phyloP scores from a whole-genome alignment of 495 filamentous ascomycete species.

The Neurospora discreta region DNA sequence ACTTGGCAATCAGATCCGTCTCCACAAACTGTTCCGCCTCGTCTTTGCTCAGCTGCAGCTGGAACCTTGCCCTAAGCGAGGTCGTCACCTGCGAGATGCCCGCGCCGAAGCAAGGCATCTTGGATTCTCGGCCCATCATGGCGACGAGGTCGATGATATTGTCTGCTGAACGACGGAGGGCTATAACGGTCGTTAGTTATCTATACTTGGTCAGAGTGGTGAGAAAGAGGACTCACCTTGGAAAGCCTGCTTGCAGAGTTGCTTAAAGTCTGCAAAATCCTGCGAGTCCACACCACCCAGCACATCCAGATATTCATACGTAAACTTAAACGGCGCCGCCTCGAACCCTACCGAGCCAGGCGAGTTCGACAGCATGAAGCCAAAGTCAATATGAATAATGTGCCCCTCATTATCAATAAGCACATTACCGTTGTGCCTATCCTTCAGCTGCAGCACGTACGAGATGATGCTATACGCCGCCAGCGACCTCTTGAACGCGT shows the following conservation, averaged over 20 bases:
- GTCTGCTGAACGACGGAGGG: constrained; percentile 58
- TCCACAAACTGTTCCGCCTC: constrained; percentile 66
- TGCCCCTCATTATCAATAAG: constrained; percentile 69
- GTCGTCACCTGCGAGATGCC: constrained; percentile 50
- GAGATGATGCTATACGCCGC: constrained; percentile 68
- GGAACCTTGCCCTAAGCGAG: constrained; percentile 54
- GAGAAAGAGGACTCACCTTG: constrained; percentile 37
- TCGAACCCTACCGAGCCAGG: constrained; percentile 68
- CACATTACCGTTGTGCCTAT: constrained; percentile 73
- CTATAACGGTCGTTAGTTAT: constrained; percentile 20
- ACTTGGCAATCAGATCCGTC: constrained; percentile 57
- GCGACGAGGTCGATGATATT: constrained; percentile 61
- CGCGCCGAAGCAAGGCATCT: constrained; percentile 65
- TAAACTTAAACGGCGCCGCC: constrained; percentile 69
- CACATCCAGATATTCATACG: constrained; percentile 67
- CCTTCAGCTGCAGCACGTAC: constrained; percentile 67
- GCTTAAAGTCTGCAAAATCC: constrained; percentile 56
- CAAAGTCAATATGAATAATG: constrained; percentile 74
- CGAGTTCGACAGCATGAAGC: constrained; percentile 73
- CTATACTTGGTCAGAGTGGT: neutral
- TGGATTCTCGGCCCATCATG: constrained; percentile 64
- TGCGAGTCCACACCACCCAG: constrained; percentile 52
- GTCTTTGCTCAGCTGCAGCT: constrained; percentile 60
- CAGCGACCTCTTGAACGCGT: constrained; percentile 58
- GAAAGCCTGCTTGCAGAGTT: constrained; percentile 62